Evolutionary conservation across 1,284 basidiomycete genomes (phyloP).

Genomic region (Puccinia novopanici): DNA sequence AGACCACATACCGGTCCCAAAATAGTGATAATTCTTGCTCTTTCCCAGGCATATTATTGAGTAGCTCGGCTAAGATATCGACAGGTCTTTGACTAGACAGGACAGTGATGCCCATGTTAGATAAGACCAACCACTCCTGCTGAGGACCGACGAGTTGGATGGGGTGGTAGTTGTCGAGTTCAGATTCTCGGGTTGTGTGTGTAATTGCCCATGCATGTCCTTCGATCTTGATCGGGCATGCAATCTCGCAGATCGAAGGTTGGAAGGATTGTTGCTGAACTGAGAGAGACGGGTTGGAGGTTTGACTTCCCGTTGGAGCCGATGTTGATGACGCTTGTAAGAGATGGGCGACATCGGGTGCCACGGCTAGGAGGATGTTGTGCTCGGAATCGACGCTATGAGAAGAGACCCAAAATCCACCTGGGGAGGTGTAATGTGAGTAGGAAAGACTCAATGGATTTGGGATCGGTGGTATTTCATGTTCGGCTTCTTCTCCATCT

Average conservation of each 20-base stretch:
- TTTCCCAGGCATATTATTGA: conserved; percentile 57
- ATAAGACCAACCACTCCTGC: conserved; percentile 79
- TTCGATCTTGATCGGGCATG: conserved; percentile 72
- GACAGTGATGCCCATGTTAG: conserved; percentile 79
- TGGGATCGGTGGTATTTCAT: conserved; percentile 63
- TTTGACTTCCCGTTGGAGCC: conserved; percentile 53
- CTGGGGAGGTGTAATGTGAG: conserved; percentile 64
- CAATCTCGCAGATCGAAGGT: conserved; percentile 70
- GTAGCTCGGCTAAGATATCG: conserved; percentile 69
- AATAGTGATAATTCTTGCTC: conserved; percentile 57
- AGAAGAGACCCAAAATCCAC: conserved; percentile 57
- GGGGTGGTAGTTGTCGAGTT: conserved; percentile 61
- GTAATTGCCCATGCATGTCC: conserved; percentile 79
- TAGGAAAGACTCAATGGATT: conserved; percentile 59
- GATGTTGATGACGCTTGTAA: conserved; percentile 54
- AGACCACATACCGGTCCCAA: conserved; percentile 55
- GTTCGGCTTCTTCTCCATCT: conserved; percentile 52
- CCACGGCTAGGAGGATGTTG: conserved; percentile 73
- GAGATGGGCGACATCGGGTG: conserved; percentile 68
- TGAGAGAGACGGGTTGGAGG: conserved; percentile 57
- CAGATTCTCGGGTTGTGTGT: conserved; percentile 57
- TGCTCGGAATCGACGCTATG: conserved; percentile 70
- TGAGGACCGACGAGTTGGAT: conserved; percentile 63
- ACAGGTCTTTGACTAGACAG: conserved; percentile 79
- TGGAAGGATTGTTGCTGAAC: conserved; percentile 54